Percentiles rank a stretch among this genome's conserved stretches.
phyloP scores from a whole-genome alignment of 176 grass and related monocot genomes.

The Raddia guianensis region DNA sequence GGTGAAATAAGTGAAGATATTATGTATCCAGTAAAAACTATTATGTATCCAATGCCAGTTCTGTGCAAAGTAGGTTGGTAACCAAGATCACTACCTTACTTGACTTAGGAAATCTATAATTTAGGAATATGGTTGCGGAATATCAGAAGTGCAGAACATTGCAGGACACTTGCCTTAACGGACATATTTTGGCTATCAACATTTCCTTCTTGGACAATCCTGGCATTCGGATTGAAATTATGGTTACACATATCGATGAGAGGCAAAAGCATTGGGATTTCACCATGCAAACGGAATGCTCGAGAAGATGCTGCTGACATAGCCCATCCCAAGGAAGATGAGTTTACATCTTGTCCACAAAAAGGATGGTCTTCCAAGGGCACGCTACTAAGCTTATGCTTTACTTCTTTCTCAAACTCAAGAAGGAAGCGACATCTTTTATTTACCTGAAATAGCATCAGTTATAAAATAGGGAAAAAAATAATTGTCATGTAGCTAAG shows the following conservation, averaged over 20 bases:
- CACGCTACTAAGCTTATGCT: conserved; percentile 42
- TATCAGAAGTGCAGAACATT: neutral
- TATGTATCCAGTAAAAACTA: too few relatives aligned
- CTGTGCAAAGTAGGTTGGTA: conserved; percentile 1
- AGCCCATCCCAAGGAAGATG: conserved; percentile 92
- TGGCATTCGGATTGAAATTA: conserved; percentile 78
- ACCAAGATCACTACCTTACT: neutral
- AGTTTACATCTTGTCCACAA: conserved; percentile 76
- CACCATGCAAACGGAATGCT: conserved; percentile 90
- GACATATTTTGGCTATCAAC: conserved; percentile 70
- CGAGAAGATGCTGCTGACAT: conserved; percentile 89
- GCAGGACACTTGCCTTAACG: conserved; percentile 66
- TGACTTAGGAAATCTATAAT: neutral
- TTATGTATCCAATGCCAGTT: neutral
- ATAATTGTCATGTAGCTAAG: conserved; percentile 15
- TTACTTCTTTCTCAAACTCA: conserved; percentile 74
- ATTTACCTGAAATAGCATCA: conserved; percentile 69
- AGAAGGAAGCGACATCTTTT: conserved; percentile 91
- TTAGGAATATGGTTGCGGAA: neutral
- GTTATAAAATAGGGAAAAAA: conserved; percentile 29
- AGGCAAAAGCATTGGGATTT: conserved; percentile 91
- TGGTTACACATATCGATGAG: conserved; percentile 99
- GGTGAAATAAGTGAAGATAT: neutral
- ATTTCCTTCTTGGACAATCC: conserved; percentile 85
- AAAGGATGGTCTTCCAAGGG: conserved; percentile 67